These are phyloP conservation scores for Cladosporium sphaerospermum DNA, from an alignment of 2,329 filamentous ascomycete species.

Conservation along the genomic window DNA sequence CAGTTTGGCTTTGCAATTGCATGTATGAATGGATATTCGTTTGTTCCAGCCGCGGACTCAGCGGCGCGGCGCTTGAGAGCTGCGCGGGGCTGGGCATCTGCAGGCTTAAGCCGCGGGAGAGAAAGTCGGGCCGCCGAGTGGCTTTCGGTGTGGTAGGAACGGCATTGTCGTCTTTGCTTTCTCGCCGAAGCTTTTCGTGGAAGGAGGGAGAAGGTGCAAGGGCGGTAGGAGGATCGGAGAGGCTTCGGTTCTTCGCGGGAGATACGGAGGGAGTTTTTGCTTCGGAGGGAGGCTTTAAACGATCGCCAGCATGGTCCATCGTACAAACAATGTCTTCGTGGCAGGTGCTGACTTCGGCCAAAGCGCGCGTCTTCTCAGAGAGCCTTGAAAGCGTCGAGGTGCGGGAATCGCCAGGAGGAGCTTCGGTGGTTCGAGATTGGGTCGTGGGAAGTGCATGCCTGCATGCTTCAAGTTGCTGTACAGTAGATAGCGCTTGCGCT, in stretches of 20 bases:
- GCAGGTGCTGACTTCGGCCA: not conserved
- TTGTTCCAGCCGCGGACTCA: slow-evolving; percentile 25
- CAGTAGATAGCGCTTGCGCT: no score
- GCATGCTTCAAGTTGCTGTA: not conserved
- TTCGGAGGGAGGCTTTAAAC: not conserved
- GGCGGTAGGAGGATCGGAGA: slow-evolving; percentile 35
- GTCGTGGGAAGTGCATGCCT: not conserved
- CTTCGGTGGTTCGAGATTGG: not conserved
- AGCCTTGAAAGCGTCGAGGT: not conserved
- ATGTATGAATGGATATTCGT: slow-evolving; percentile 32
- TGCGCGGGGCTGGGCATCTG: slow-evolving; percentile 53
- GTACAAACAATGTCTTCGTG: not conserved
- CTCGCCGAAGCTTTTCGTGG: slow-evolving; percentile 30
- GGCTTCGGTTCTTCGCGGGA: slow-evolving; percentile 35
- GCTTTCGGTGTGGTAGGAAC: slow-evolving; percentile 45
- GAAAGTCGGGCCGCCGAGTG: slow-evolving; percentile 61
- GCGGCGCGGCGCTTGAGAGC: slow-evolving; percentile 13
- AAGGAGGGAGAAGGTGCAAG: slow-evolving; percentile 43
- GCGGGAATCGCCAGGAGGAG: no score
- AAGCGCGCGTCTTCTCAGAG: not conserved
- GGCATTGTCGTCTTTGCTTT: slow-evolving; percentile 40
- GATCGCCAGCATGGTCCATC: slow-evolving; percentile 1
- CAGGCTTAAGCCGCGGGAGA: slow-evolving; percentile 59
- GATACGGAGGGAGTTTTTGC: slow-evolving; percentile 3
- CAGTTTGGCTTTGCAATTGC: slow-evolving; percentile 38